Conservation (phyloP, 768 basidiomycete genomes). For the Postia placenta region DNA sequence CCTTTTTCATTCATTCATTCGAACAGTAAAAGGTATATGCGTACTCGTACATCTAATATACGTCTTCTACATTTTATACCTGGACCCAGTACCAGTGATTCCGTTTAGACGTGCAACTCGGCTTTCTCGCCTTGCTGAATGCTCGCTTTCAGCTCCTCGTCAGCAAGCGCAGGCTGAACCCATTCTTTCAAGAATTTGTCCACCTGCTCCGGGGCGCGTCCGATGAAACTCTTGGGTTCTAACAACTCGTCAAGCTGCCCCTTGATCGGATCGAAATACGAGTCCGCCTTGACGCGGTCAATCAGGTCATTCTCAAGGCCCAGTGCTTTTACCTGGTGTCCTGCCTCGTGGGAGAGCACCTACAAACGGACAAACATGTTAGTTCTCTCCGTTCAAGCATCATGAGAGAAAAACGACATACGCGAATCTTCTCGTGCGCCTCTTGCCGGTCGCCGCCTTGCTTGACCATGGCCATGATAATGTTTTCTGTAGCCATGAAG, state of each 20-base stretch:
- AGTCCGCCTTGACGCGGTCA: slow-evolving; percentile 69
- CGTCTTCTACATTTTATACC: too few relatives aligned
- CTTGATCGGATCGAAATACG: slow-evolving; percentile 90
- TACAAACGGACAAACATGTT: slow-evolving; percentile 18
- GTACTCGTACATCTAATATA: too few relatives aligned
- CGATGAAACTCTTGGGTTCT: slow-evolving; percentile 85
- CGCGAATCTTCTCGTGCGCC: slow-evolving; percentile 93
- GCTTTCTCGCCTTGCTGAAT: slow-evolving; percentile 48
- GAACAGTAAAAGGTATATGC: too few relatives aligned
- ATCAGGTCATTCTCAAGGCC: slow-evolving; percentile 96
- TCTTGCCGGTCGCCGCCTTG: slow-evolving; percentile 93
- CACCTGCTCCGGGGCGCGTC: slow-evolving; percentile 93
- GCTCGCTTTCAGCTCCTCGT: slow-evolving; percentile 47
- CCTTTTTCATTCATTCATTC: too few relatives aligned
- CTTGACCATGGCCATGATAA: slow-evolving; percentile 99
- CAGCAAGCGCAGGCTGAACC: slow-evolving; percentile 78
- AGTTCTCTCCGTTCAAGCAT: background rate
- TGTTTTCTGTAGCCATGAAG: slow-evolving; percentile 99
- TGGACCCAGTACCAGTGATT: too few relatives aligned
- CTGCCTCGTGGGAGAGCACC: slow-evolving; percentile 94
- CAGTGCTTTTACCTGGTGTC: slow-evolving; percentile 88
- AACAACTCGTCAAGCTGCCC: slow-evolving; percentile 70
- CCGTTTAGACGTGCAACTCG: slow-evolving; percentile 50
- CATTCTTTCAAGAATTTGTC: slow-evolving; percentile 82
- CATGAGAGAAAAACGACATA: too few relatives aligned